phyloP scores from a whole-genome alignment of 192 early-diverging fungal species.

The Coemansia sp. region DNA sequence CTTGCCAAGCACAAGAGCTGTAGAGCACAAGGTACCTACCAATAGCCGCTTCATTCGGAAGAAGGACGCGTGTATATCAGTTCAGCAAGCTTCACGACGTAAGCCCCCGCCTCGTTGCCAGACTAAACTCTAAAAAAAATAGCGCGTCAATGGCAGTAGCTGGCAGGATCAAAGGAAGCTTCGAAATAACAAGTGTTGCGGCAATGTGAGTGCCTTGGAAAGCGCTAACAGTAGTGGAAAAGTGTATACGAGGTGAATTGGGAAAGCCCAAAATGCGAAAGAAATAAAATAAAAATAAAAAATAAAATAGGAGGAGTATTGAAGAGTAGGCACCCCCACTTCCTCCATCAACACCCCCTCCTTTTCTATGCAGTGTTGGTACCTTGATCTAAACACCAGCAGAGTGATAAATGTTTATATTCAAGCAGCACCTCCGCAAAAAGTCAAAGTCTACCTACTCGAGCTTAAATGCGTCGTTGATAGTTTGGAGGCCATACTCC shows the following conservation, averaged over 20 bases:
- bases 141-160: background rate
- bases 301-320: background rate
- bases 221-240: background rate
- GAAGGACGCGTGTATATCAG: background rate
- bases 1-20: background rate
- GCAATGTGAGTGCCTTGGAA: background rate
- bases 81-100: background rate
- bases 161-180: background rate
- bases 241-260: background rate
- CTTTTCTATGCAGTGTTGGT: background rate
- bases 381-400: background rate
- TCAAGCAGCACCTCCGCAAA: background rate
- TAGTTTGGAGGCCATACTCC: slow-evolving; percentile 22
- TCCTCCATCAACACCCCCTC: background rate
- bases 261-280: background rate
- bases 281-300: background rate
- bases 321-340: background rate
- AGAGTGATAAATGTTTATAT: background rate
- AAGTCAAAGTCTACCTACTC: slow-evolving; percentile 4
- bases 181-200: background rate
- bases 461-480: slow-evolving; percentile 29
- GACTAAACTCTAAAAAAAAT: background rate
- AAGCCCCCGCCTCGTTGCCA: background rate
- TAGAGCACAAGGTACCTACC: slow-evolving; percentile 8
- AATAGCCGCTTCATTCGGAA: slow-evolving; percentile 21